These are phyloP conservation scores for Maudiozyma turicensis DNA, from an alignment of 805 yeast species.

Conservation along the genomic window DNA sequence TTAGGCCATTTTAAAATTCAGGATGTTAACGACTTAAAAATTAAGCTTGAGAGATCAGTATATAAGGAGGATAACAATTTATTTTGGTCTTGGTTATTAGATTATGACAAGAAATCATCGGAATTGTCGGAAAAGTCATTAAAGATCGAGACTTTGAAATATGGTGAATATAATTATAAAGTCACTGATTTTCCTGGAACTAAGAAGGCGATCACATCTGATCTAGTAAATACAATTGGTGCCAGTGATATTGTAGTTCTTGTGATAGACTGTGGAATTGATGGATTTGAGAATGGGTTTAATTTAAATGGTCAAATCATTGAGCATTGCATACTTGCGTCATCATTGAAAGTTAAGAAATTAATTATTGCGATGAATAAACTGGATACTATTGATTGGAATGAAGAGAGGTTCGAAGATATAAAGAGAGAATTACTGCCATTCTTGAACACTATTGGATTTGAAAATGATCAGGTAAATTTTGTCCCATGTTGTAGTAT, in stretches of 20 bases:
- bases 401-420: conserved; percentile 83
- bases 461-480: conserved; percentile 62
- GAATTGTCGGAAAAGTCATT: background rate
- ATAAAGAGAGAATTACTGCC: conserved; percentile 71
- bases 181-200: conserved; percentile 6
- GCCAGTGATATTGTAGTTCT: conserved; percentile 3
- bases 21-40: conserved; percentile 7
- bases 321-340: conserved; percentile 5
- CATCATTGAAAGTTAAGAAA: background rate
- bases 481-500: conserved; percentile 94
- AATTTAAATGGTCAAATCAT: conserved; percentile 9
- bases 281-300: conserved; percentile 10
- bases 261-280: conserved; percentile 8
- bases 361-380: conserved; percentile 31
- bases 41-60: conserved; percentile 1
- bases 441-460: conserved; percentile 77
- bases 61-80: background rate
- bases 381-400: conserved; percentile 95
- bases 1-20: conserved; percentile 2
- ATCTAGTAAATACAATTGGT: background rate
- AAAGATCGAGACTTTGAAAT: background rate
- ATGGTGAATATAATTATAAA: background rate
- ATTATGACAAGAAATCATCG: conserved; percentile 4
- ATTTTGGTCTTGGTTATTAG: conserved; percentile 6
- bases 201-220: background rate